A percentile compares a stretch with the other conserved stretches of the same genome.
Evolutionary conservation across 1,139 yeast genomes (phyloP).

Genomic region (Kurtzmaniella quercitrusa): DNA sequence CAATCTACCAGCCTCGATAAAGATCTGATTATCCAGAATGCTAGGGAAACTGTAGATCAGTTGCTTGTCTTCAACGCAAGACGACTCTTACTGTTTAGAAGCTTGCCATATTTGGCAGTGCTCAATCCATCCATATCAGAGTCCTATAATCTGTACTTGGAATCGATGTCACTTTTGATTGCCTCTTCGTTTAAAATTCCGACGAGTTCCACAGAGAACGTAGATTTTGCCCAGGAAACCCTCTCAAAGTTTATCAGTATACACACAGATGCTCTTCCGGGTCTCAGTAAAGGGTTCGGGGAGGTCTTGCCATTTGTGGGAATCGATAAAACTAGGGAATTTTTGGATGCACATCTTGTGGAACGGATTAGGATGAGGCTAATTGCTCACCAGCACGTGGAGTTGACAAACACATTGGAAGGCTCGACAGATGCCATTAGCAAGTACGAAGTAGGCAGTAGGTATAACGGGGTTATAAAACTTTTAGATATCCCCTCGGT

Average conservation of each 20-base stretch:
- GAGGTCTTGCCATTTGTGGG: constrained; percentile 57
- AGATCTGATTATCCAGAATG: constrained; percentile 29
- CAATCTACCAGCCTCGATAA: constrained; percentile 38
- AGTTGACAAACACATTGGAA: constrained; percentile 39
- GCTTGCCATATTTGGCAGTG: constrained; percentile 77
- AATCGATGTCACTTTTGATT: constrained; percentile 62
- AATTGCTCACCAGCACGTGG: constrained; percentile 79
- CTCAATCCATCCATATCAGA: constrained; percentile 87
- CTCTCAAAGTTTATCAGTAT: constrained; percentile 60
- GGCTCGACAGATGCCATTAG: constrained; percentile 8
- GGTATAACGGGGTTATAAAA: constrained; percentile 68
- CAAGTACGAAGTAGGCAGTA: constrained; percentile 28
- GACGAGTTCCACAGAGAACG: constrained; percentile 50
- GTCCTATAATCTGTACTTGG: constrained; percentile 67
- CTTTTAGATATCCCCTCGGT: constrained; percentile 59
- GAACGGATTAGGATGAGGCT: constrained; percentile 85
- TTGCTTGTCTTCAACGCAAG: constrained; percentile 47
- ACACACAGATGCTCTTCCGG: constrained; percentile 80
- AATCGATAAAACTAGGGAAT: constrained; percentile 47
- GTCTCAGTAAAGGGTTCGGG: constrained; percentile 74
- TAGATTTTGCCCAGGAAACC: constrained; percentile 41
- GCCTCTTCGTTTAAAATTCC: constrained; percentile 36
- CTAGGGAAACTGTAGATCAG: constrained; percentile 41
- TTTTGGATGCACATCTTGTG: constrained; percentile 71
- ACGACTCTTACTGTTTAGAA: constrained; percentile 63